These are phyloP conservation scores for Penicillium soppii DNA, from an alignment of 495 filamentous ascomycete species.

Conservation along the genomic window DNA sequence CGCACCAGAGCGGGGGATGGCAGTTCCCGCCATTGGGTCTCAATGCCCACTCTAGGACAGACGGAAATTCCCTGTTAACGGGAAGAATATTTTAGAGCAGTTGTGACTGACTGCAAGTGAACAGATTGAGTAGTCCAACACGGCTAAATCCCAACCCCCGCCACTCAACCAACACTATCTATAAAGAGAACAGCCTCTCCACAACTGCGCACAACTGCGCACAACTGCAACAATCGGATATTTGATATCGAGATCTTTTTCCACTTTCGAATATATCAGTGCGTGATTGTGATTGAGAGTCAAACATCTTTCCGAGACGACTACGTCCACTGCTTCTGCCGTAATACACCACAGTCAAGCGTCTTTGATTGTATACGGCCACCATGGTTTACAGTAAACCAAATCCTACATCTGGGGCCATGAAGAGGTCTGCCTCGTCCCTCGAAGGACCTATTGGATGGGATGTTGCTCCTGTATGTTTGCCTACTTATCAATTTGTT, in stretches of 20 bases:
- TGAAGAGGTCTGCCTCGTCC: conserved; percentile 38
- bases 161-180: conserved; percentile 1
- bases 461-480: conserved; percentile 38
- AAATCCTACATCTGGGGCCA: conserved; percentile 25
- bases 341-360: not conserved
- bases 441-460: conserved; percentile 34
- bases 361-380: not conserved
- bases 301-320: not conserved
- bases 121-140: not conserved
- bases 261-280: not conserved
- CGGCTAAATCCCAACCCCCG: not conserved
- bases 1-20: conserved; percentile 9
- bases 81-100: not conserved
- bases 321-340: not conserved
- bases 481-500: not conserved
- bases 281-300: not conserved
- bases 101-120: conserved; percentile 4
- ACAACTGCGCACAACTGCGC: not conserved
- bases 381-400: conserved; percentile 39
- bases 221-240: not conserved
- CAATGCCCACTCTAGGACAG: not conserved
- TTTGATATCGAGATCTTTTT: not conserved
- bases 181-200: conserved; percentile 10
- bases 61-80: not conserved
- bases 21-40: conserved; percentile 13